A percentile compares a stretch with the other conserved stretches of the same genome.
phyloP scores from a whole-genome alignment of 306 rosid species.

The Carpinus viminea region DNA sequence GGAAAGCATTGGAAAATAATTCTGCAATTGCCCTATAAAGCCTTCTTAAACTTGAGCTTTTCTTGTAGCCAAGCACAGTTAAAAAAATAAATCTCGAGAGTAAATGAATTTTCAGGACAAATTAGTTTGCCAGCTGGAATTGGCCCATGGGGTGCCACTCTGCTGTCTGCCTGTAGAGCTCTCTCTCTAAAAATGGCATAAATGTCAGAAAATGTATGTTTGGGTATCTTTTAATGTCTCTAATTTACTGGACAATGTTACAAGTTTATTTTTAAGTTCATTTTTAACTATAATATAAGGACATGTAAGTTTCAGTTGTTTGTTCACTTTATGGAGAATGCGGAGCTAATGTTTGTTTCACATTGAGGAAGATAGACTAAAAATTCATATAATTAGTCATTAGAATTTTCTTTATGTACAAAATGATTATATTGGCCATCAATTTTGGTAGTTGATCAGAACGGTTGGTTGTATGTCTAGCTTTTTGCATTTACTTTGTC shows the following conservation, averaged over 20 bases:
- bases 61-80: too few relatives aligned
- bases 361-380: neutral
- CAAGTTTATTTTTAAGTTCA: neutral
- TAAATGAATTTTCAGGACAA: neutral
- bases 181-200: neutral
- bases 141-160: neutral
- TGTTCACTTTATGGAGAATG: neutral
- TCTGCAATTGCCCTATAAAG: neutral
- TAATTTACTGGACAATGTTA: neutral
- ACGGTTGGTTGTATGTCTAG: too few relatives aligned
- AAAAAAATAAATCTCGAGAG: neutral
- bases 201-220: neutral
- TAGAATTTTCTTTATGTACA: too few relatives aligned
- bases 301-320: neutral
- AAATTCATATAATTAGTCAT: neutral
- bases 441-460: neutral
- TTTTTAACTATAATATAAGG: neutral
- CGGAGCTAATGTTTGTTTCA: neutral
- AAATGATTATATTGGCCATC: neutral
- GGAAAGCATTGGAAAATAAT: neutral
- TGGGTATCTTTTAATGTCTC: neutral
- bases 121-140: neutral
- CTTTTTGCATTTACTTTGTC: too few relatives aligned
- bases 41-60: neutral
- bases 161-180: neutral